Evolutionary conservation across 495 filamentous ascomycete species (phyloP), one percentile per base, ranked within the genome.

Genomic region (Neurospora sp.): DNA sequence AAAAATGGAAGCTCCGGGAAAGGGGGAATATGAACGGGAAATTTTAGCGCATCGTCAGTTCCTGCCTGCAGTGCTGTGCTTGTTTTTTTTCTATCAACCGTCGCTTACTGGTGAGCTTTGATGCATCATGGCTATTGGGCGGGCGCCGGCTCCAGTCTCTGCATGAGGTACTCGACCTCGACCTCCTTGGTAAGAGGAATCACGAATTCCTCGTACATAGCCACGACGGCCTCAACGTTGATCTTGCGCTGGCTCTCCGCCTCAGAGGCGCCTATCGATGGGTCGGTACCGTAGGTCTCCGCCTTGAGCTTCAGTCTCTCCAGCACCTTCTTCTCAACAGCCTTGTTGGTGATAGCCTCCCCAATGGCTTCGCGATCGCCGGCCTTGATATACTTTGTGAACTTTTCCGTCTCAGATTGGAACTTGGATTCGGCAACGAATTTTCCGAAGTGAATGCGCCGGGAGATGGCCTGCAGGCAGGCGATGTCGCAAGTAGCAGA

Each of bases 351-450:
- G 80, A 99, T 99, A 22, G 94, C 94, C 39, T 87, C 90, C 78
- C 90, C 94, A 74, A 99, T 93, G 4, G 90, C 96, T 12, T 86
- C 81, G 4, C 93, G 85, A 82, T 99, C 94, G 70, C 85, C 89
- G 14, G 87, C 89, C 76, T 88, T 88, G 81, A 99, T 98, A 83
- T 98, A 79, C 70, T 83, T 80, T 1, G 93, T 93, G 81, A 94
- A 98, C 71, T 79, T 84, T 76, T 95, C 93, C 39, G 90, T 88
- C 76, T 97, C 93, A 72, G 91, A 89, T 76, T 87, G 88, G 81
- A 98, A 99, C 85, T 99, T 99, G n/a, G 92, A 91, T 85, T 99
- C 96, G 12, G 96, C 96, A 5, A 99, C 96, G 78, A 98, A 98
- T 85, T 97, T 99, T 72, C 96, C 96, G 82, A 98, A 99, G 81